Evolutionary conservation across 805 yeast species (phyloP).

Genomic region (Yamadazyma nakazawae): DNA sequence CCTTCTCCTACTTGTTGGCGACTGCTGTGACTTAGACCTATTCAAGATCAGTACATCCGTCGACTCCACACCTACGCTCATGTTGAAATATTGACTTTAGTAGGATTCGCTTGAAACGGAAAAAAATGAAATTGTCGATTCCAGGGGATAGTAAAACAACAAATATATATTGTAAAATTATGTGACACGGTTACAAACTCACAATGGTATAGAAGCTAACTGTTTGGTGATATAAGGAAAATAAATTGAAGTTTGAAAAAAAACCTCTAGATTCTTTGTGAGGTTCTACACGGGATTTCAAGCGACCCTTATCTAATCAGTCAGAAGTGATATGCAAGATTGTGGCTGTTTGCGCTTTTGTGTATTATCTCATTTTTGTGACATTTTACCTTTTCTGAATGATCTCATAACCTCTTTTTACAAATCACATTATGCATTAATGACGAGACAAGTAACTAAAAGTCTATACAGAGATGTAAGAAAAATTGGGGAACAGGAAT

Average conservation of each 20-base stretch:
- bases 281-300: not conserved
- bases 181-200: too few species aligned
- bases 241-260: not conserved
- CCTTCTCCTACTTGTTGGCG: not conserved
- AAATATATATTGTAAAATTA: too few species aligned
- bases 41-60: slow-evolving; percentile 3
- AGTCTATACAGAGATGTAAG: not conserved
- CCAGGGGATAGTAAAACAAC: too few species aligned
- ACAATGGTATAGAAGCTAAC: too few species aligned
- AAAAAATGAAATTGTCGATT: not conserved
- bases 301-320: slow-evolving; percentile 10
- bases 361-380: not conserved
- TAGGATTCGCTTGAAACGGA: not conserved
- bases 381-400: not conserved
- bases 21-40: not conserved
- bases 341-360: slow-evolving; percentile 5
- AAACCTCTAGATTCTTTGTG: too few species aligned
- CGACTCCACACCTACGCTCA: slow-evolving; percentile 11
- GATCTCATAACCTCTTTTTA: not conserved
- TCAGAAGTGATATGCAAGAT: not conserved
- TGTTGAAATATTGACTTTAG: not conserved
- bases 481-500: too few species aligned
- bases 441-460: not conserved
- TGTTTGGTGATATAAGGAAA: not conserved
- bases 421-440: slow-evolving; percentile 1